Conservation (phyloP, 2,329 filamentous ascomycete species). For the Paracorniculantispora psalliotae region DNA sequence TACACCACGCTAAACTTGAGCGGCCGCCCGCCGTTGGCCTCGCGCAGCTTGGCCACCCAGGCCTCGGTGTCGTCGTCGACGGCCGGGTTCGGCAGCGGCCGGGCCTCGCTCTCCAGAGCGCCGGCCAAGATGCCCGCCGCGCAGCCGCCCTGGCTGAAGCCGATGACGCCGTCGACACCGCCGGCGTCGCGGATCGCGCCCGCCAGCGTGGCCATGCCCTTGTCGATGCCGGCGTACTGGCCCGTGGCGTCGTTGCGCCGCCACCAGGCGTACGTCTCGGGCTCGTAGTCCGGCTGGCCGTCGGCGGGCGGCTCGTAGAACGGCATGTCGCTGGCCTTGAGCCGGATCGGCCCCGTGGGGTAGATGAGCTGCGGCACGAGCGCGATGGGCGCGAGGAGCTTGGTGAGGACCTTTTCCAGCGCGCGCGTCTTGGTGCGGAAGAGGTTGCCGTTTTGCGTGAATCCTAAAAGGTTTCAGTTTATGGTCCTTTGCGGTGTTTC, state of each 20-base stretch:
- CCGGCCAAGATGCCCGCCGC: slow-evolving; percentile 67
- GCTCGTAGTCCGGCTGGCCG: slow-evolving; percentile 40
- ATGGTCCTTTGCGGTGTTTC: too few species aligned
- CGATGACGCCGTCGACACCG: slow-evolving; percentile 72
- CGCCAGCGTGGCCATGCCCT: slow-evolving; percentile 61
- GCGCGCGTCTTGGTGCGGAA: slow-evolving; percentile 88
- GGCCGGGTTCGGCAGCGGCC: slow-evolving; percentile 20
- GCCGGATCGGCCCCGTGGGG: slow-evolving; percentile 62
- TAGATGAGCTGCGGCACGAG: slow-evolving; percentile 56
- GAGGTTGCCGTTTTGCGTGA: slow-evolving; percentile 80
- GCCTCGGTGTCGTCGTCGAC: slow-evolving; percentile 23
- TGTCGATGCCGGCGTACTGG: slow-evolving; percentile 64
- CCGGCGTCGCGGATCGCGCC: slow-evolving; percentile 56
- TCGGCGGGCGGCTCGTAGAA: slow-evolving; percentile 51
- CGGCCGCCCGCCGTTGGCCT: slow-evolving; percentile 41
- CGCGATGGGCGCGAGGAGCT: slow-evolving; percentile 60
- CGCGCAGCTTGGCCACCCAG: slow-evolving; percentile 43
- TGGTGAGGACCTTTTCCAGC: slow-evolving; percentile 73
- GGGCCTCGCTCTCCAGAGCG: slow-evolving; percentile 54
- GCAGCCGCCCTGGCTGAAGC: slow-evolving; percentile 77
- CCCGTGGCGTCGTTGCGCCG: slow-evolving; percentile 60
- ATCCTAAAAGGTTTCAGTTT: too few species aligned
- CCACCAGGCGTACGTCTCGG: slow-evolving; percentile 79
- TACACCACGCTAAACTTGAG: slow-evolving; percentile 73
- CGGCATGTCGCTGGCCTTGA: slow-evolving; percentile 63